Evolutionary conservation across 73 alveolate genomes (phyloP), one percentile per base, ranked within the genome.

Genomic region (Tetrahymena thermophila): DNA sequence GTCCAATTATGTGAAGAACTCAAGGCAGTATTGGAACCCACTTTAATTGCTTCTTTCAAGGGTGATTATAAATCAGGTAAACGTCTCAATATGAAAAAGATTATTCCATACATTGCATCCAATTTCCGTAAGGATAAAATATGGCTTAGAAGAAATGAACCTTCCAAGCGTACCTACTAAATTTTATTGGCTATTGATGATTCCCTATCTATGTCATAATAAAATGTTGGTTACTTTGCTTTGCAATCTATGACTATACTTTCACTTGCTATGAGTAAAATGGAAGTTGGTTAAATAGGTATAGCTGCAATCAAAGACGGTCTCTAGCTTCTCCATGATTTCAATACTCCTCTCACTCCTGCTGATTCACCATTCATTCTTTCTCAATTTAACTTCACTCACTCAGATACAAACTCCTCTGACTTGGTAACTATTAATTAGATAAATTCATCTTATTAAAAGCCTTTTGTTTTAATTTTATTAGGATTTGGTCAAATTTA

Each of bases 21-120:
- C 56, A 98, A 98, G 94, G 97, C 98, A 93, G 97, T 99, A 56
- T 96, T 98, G 23, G 99, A 99, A 93, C 99, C 99, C 56, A 97
- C 98, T 84, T 94, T 97, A 84, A 97, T 97, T 83, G 96, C 98
- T 71, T 96, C 98, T 43, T 97, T 99, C 37, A 96, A 97, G 93
- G 99, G 99, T 35, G 99, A 99, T 97, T 99, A 97, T 95, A 98
- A 99, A 93, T 98, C 99, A 0, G 99, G 99, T 58, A 99, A 99
- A 98, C 96, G 99, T 94, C 95, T 99, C 43, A 99, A 99, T 95
- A 99, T 99, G 99, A 98, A 98, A 96, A 98, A 99, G 97, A 99
- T 99, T 43, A 99, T 99, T 57, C 99, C 99, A 3, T 99, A 98
- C 96, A 99, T 99, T 38, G 99, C 99, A 25, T 97, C 99, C 35